phyloP scores from a whole-genome alignment of 2,329 filamentous ascomycete genomes.

The Colletotrichum spinosum region DNA sequence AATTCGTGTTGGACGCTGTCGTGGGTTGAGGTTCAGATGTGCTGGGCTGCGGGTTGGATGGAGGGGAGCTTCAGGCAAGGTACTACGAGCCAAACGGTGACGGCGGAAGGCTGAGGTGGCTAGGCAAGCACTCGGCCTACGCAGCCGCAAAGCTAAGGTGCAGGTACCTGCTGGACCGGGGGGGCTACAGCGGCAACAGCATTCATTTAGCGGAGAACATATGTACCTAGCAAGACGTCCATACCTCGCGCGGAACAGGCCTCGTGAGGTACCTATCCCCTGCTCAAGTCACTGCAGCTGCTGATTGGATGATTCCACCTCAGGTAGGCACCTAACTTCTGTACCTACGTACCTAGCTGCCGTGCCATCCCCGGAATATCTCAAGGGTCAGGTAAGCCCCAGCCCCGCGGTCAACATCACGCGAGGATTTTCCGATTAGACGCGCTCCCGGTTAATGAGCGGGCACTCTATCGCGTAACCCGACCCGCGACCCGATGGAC shows the following conservation, averaged over 20 bases:
- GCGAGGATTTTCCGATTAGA: constrained; percentile 38
- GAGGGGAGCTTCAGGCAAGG: constrained; percentile 36
- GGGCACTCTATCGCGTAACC: constrained; percentile 27
- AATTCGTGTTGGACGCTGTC: constrained; percentile 11
- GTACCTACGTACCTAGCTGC: not conserved
- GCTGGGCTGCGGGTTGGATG: constrained; percentile 18
- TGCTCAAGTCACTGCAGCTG: constrained; percentile 11
- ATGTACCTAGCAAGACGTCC: not conserved
- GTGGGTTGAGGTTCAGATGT: constrained; percentile 13
- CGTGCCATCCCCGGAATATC: constrained; percentile 32
- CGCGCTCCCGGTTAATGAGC: constrained; percentile 30
- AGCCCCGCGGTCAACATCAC: constrained; percentile 20
- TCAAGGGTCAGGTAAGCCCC: constrained; percentile 21
- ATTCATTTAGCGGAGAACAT: not conserved
- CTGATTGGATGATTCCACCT: constrained; percentile 15
- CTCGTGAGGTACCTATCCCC: not conserved
- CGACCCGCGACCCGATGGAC: constrained; percentile 7
- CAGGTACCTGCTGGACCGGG: constrained; percentile 3
- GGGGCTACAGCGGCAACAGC: constrained; percentile 3
- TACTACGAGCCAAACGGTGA: constrained; percentile 31
- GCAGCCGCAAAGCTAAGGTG: constrained; percentile 42
- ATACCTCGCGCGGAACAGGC: too few species aligned
- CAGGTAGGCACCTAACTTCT: not conserved
- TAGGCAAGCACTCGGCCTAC: constrained; percentile 55
- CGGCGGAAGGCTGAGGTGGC: constrained; percentile 33